Evolutionary conservation across 768 basidiomycete genomes (phyloP).

Genomic region (Cubamyces lactineus): DNA sequence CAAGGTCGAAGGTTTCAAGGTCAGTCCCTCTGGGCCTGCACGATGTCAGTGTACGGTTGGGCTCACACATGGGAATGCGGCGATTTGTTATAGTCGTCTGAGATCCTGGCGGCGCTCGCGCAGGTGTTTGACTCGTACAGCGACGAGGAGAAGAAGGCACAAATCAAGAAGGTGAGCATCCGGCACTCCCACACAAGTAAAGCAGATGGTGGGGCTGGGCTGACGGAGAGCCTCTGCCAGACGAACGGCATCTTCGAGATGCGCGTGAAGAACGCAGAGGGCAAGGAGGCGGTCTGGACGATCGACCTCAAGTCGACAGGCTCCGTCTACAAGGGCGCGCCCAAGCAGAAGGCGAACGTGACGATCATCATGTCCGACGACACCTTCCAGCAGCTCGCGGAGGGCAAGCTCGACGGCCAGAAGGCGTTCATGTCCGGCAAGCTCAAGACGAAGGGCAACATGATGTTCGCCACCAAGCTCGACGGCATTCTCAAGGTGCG

Average conservation of each 20-base stretch:
- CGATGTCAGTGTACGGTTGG: neutral
- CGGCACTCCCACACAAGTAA: neutral
- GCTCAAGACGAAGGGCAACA: conserved; percentile 89
- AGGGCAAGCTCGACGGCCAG: conserved; percentile 86
- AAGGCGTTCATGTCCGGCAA: conserved; percentile 97
- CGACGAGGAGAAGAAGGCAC: conserved; percentile 64
- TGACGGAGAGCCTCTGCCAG: conserved; percentile 40
- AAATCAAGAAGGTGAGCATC: conserved; percentile 71
- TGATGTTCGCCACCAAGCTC: conserved; percentile 94
- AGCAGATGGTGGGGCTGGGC: neutral
- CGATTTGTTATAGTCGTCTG: conserved; percentile 56
- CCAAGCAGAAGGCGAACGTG: conserved; percentile 79
- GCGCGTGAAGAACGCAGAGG: conserved; percentile 71
- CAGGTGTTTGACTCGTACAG: conserved; percentile 54
- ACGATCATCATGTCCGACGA: conserved; percentile 80
- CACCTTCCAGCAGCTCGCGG: conserved; percentile 69
- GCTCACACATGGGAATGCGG: neutral
- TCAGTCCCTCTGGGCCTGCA: conserved; percentile 27
- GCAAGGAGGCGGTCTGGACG: conserved; percentile 80
- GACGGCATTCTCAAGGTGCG: conserved; percentile 79
- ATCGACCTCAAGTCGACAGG: conserved; percentile 92
- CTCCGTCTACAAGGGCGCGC: conserved; percentile 70
- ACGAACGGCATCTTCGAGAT: conserved; percentile 90
- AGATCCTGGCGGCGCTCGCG: conserved; percentile 58
- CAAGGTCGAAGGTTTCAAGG: conserved; percentile 78